These are phyloP conservation scores for Rhodotorula sp. DNA, from an alignment of 1,284 basidiomycete genomes.

Conservation along the genomic window DNA sequence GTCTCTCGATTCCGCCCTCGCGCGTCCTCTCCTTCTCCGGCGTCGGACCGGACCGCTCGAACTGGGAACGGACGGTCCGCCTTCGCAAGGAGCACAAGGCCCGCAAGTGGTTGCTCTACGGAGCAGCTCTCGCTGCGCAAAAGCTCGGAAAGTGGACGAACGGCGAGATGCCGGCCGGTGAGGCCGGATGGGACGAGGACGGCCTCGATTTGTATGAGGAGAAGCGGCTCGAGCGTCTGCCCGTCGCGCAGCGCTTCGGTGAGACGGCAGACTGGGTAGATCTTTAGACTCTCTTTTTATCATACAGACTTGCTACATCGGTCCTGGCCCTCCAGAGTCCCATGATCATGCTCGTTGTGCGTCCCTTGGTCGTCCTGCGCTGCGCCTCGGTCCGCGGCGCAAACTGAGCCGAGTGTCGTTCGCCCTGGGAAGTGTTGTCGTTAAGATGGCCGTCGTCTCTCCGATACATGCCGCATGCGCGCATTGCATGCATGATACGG, in stretches of 20 bases:
- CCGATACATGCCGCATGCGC: too few relatives aligned
- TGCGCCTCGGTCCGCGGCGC: too few relatives aligned
- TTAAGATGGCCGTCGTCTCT: too few relatives aligned
- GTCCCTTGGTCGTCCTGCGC: too few relatives aligned
- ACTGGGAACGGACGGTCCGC: constrained; percentile 25
- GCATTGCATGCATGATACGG: too few relatives aligned
- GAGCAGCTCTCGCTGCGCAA: constrained; percentile 21
- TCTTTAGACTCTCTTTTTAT: constrained; percentile 1
- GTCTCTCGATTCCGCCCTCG: constrained; percentile 36
- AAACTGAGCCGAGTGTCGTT: too few relatives aligned
- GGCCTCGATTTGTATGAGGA: constrained; percentile 31
- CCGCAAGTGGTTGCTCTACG: constrained; percentile 33
- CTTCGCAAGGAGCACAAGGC: constrained; percentile 16
- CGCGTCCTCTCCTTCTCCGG: constrained; percentile 37
- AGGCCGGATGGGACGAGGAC: constrained; percentile 29
- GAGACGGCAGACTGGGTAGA: constrained; percentile 19
- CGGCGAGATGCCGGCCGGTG: constrained; percentile 8
- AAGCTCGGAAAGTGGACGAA: constrained; percentile 18
- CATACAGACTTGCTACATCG: too few relatives aligned
- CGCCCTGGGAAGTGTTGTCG: too few relatives aligned
- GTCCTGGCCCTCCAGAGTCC: too few relatives aligned
- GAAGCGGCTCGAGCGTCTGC: constrained; percentile 13
- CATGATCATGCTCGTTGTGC: too few relatives aligned
- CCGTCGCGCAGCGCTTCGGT: constrained; percentile 18
- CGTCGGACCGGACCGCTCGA: constrained; percentile 22